phyloP scores from a whole-genome alignment of 2,329 filamentous ascomycete genomes.

The Leptographium wingfieldii region DNA sequence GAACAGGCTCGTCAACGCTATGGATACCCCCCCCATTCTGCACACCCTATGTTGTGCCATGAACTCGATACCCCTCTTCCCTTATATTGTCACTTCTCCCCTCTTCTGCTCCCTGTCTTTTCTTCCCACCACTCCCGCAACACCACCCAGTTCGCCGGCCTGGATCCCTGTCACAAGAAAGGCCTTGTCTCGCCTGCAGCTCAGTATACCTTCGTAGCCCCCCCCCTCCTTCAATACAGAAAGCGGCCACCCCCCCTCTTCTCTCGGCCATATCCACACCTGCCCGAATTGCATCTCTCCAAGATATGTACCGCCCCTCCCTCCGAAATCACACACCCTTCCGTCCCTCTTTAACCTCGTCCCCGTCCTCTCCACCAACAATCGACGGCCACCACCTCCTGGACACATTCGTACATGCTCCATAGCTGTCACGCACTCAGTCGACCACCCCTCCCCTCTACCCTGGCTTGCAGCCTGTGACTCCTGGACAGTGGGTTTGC shows the following conservation, averaged over 20 bases:
- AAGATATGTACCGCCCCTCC: not conserved
- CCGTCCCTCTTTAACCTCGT: not conserved
- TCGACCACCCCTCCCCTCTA: not conserved
- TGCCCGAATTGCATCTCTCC: not conserved
- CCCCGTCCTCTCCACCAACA: constrained; percentile 1
- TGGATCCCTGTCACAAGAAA: constrained; percentile 1
- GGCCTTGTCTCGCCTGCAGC: not conserved
- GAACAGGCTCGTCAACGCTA: not conserved
- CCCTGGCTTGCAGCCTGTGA: not conserved
- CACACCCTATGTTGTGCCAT: not conserved
- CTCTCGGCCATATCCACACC: not conserved
- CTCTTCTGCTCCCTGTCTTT: not conserved
- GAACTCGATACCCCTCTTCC: not conserved
- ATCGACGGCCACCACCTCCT: not conserved
- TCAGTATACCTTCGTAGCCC: not conserved
- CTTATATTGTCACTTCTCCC: not conserved
- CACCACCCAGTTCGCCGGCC: not conserved
- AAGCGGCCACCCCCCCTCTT: not conserved
- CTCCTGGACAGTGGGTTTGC: not conserved
- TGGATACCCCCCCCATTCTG: not conserved
- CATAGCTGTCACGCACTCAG: not conserved
- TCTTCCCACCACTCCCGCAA: not conserved
- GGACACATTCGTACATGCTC: not conserved
- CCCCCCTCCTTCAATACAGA: not conserved
- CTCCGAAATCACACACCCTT: constrained; percentile 2